Evolutionary conservation across 2,329 filamentous ascomycete species (phyloP).

Genomic region (Metarhizium brunneum): DNA sequence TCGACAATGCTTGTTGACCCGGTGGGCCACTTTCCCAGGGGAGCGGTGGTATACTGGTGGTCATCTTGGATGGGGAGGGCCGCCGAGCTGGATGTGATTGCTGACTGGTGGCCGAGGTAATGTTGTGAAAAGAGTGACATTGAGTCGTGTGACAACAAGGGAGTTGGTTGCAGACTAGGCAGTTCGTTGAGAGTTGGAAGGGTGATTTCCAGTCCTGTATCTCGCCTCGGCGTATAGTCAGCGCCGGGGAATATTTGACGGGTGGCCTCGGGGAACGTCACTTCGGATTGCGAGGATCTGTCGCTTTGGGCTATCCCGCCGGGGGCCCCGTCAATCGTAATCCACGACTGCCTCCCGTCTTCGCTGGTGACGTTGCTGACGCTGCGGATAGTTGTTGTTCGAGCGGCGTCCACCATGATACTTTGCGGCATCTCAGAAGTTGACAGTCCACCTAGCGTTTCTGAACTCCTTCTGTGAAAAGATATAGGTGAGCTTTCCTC

Average conservation of each 20-base stretch:
- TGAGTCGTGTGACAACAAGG: constrained; percentile 5
- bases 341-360: constrained; percentile 23
- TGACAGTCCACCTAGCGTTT: constrained; percentile 15
- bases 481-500: constrained; percentile 16
- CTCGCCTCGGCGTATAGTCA: constrained; percentile 13
- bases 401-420: constrained; percentile 15
- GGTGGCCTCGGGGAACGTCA: constrained; percentile 19
- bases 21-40: constrained; percentile 6
- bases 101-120: constrained; percentile 17
- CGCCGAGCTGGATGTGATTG: constrained; percentile 23
- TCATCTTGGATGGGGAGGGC: constrained; percentile 16
- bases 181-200: constrained; percentile 19
- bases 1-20: constrained; percentile 2
- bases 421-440: constrained; percentile 15
- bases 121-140: constrained; percentile 11
- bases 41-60: background rate
- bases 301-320: constrained; percentile 15
- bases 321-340: constrained; percentile 22
- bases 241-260: constrained; percentile 22
- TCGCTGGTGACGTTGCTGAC: constrained; percentile 13
- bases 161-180: constrained; percentile 12
- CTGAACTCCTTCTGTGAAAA: constrained; percentile 15
- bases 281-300: constrained; percentile 16
- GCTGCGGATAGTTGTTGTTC: constrained; percentile 12
- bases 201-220: constrained; percentile 16